These are phyloP conservation scores for Alternaria gaisen DNA, from an alignment of 2,329 filamentous ascomycete species.

Conservation along the genomic window DNA sequence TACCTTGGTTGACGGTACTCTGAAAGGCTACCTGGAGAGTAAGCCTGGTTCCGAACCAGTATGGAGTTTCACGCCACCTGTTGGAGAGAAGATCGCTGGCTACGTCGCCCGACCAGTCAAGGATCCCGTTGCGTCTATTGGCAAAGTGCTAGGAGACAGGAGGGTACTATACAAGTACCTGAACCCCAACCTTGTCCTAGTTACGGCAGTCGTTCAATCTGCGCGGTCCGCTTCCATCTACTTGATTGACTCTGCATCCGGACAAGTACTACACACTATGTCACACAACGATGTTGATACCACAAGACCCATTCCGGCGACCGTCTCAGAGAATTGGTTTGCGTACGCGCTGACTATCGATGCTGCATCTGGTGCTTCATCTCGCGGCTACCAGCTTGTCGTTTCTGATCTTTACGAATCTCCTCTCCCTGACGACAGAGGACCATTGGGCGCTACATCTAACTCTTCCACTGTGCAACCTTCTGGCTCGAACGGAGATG, in stretches of 20 bases:
- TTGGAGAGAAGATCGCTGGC: conserved; percentile 72
- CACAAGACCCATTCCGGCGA: conserved; percentile 75
- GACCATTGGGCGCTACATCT: conserved; percentile 71
- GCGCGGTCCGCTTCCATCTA: conserved; percentile 73
- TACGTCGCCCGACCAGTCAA: conserved; percentile 75
- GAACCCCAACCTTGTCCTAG: conserved; percentile 82
- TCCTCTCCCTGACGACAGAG: conserved; percentile 81
- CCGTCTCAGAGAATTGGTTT: conserved; percentile 94
- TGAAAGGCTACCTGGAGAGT: conserved; percentile 43
- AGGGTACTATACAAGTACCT: conserved; percentile 98
- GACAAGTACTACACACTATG: conserved; percentile 76
- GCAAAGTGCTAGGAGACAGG: conserved; percentile 88
- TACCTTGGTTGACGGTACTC: conserved; percentile 42
- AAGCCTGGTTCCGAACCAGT: conserved; percentile 36
- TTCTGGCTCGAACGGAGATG: conserved; percentile 63
- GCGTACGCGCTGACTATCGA: conserved; percentile 77
- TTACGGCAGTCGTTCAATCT: conserved; percentile 72
- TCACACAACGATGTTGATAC: conserved; percentile 78
- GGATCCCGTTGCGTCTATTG: conserved; percentile 93
- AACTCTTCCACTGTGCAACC: conserved; percentile 83
- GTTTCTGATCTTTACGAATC: conserved; percentile 93
- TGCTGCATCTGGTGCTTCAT: conserved; percentile 58
- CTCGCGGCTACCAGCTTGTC: conserved; percentile 86
- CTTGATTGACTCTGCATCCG: conserved; percentile 86
- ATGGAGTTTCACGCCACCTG: conserved; percentile 78